These are phyloP conservation scores for Kokia cookei DNA, from an alignment of 441 rosid species.

Conservation along the genomic window DNA sequence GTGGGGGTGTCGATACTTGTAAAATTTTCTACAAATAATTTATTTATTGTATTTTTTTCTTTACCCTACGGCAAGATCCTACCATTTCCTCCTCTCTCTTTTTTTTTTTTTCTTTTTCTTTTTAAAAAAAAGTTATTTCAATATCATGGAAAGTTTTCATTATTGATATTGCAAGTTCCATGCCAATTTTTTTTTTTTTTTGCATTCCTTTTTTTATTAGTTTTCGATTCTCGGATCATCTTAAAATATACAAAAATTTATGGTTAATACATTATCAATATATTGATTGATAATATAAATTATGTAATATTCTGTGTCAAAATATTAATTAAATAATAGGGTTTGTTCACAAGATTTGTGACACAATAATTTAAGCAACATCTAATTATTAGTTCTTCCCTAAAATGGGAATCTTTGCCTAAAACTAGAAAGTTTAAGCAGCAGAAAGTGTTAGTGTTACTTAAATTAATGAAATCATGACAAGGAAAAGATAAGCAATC, in stretches of 20 bases:
- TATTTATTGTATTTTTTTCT: neutral
- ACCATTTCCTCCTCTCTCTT: neutral
- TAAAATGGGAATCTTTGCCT: neutral
- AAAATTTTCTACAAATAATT: slow-evolving; percentile 4
- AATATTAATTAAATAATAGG: neutral
- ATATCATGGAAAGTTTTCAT: slow-evolving; percentile 19
- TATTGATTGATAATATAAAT: too few relatives aligned
- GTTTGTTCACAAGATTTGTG: neutral
- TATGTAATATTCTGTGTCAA: too few relatives aligned
- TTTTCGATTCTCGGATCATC: neutral
- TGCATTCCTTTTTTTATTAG: neutral
- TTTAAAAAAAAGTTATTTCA: neutral
- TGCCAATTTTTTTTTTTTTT: neutral
- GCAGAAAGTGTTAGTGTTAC: neutral
- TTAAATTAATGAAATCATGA: neutral
- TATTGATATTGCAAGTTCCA: neutral
- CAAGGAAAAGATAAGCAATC: neutral
- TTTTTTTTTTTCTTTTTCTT: neutral
- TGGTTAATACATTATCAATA: too few relatives aligned
- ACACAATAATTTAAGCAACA: neutral
- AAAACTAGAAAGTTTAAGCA: neutral
- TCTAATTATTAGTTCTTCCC: neutral
- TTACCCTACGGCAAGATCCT: slow-evolving; percentile 14
- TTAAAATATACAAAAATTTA: too few relatives aligned
- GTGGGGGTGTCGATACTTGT: slow-evolving; percentile 10